Evolutionary conservation across 2,329 filamentous ascomycete species (phyloP).

Genomic region (Ascocoryne sarcoides): DNA sequence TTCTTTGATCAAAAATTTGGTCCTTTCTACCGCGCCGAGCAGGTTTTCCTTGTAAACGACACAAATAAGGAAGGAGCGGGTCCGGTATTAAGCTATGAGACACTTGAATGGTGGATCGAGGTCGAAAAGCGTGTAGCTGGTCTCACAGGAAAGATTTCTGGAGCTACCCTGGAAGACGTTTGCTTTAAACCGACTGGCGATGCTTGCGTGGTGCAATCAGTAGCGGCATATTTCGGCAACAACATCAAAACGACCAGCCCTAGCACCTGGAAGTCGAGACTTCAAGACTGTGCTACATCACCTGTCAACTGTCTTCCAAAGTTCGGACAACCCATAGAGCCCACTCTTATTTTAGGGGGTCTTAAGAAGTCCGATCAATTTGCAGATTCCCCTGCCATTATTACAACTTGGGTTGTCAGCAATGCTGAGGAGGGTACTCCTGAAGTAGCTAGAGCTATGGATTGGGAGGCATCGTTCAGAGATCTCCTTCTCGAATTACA

Average conservation of each 20-base stretch:
- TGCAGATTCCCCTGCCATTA: conserved; percentile 67
- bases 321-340: conserved; percentile 82
- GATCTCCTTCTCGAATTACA: conserved; percentile 68
- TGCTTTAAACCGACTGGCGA: conserved; percentile 90
- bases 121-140: conserved; percentile 70
- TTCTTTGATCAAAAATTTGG: conserved; percentile 94
- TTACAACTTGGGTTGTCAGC: conserved; percentile 90
- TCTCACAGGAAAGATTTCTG: conserved; percentile 61
- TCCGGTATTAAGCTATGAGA: conserved; percentile 82
- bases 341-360: conserved; percentile 78
- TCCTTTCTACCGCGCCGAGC: conserved; percentile 89
- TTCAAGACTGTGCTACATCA: conserved; percentile 66
- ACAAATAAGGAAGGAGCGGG: conserved; percentile 53
- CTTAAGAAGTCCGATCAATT: conserved; percentile 60
- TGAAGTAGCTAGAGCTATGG: conserved; percentile 65
- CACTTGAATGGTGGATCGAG: conserved; percentile 85
- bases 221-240: conserved; percentile 80
- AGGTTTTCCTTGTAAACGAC: conserved; percentile 90
- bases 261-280: conserved; percentile 60
- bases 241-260: conserved; percentile 53
- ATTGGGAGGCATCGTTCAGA: conserved; percentile 80
- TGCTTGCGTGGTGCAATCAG: conserved; percentile 84
- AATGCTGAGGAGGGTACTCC: conserved; percentile 70
- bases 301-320: conserved; percentile 80
- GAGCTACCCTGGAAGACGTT: conserved; percentile 67